Percentiles rank a stretch among this genome's conserved stretches.
These are phyloP conservation scores for Lepidium aucheri DNA, from an alignment of 345 rosid genomes.

Conservation along the genomic window DNA sequence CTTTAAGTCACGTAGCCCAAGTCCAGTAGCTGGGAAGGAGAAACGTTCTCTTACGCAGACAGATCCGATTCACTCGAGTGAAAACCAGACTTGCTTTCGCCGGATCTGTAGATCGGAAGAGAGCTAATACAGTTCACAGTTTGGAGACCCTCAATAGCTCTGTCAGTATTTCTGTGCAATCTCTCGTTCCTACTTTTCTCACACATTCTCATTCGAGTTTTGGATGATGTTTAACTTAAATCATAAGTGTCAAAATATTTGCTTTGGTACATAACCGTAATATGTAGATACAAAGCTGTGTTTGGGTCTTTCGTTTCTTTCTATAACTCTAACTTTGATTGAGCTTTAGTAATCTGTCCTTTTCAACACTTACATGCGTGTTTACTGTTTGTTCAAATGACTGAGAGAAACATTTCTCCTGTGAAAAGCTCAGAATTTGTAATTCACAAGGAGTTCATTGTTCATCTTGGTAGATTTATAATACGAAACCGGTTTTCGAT, in stretches of 20 bases:
- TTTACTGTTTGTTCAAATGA: constrained; percentile 5
- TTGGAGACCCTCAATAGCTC: no score
- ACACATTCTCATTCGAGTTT: no score
- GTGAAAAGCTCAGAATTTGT: background rate
- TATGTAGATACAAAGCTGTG: background rate
- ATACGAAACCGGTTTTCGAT: background rate
- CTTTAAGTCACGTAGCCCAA: no score
- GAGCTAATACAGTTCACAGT: no score
- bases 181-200: no score
- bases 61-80: no score
- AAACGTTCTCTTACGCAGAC: no score
- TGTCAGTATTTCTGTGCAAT: no score
- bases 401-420: background rate
- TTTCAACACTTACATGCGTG: background rate
- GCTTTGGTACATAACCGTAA: background rate
- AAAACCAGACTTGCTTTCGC: no score
- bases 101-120: no score
- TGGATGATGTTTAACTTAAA: background rate
- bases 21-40: no score
- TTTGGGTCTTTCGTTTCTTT: background rate
- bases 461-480: background rate
- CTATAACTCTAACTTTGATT: background rate
- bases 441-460: background rate
- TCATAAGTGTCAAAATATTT: background rate
- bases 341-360: background rate